phyloP scores from a whole-genome alignment of 306 rosid species.

The Trichosanthes truncata region DNA sequence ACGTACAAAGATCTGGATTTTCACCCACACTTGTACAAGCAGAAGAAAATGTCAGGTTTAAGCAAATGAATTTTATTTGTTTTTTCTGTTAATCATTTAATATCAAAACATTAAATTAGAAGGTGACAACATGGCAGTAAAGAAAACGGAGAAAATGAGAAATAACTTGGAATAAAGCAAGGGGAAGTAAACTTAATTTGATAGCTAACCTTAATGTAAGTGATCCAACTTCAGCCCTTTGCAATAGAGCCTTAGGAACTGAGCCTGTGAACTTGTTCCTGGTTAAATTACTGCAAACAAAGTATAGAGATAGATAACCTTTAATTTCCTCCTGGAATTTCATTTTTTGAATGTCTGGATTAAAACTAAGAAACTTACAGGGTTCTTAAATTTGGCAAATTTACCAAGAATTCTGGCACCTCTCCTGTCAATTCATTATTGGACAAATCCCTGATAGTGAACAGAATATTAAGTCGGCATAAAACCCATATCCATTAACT shows the following conservation, averaged over 20 bases:
- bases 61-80: neutral
- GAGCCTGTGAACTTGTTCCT: constrained; percentile 17
- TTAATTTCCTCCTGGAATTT: neutral
- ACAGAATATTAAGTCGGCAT: neutral
- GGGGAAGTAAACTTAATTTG: neutral
- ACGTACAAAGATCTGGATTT: constrained; percentile 12
- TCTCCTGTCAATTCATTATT: constrained; percentile 32
- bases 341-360: neutral
- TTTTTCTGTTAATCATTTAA: neutral
- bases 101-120: neutral
- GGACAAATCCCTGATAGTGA: constrained; percentile 29
- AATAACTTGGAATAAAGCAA: neutral
- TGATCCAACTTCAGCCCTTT: neutral
- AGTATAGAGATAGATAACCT: neutral
- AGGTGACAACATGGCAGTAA: neutral
- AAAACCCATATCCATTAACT: neutral
- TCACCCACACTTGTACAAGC: constrained; percentile 14
- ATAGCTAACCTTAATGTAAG: constrained; percentile 3
- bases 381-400: constrained; percentile 8
- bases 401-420: constrained; percentile 22
- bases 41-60: neutral
- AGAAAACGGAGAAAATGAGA: neutral
- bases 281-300: constrained; percentile 3
- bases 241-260: constrained; percentile 13
- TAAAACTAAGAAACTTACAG: constrained; percentile 22